Conservation (phyloP, 257 asterid genomes). For the Solanum commersonii region DNA sequence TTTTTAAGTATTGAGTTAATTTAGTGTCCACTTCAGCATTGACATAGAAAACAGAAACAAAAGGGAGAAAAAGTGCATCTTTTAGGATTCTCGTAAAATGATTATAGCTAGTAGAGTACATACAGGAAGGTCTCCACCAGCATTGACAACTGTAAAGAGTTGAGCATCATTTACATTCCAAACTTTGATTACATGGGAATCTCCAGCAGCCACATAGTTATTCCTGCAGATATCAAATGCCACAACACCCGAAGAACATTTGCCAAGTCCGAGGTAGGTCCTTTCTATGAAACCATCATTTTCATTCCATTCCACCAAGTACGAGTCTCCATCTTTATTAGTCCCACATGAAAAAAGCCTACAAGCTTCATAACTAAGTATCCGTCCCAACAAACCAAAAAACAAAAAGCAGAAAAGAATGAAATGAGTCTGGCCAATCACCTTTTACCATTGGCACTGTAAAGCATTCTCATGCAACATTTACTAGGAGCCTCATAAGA, state of each 20-base stretch:
- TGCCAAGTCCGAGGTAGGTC: conserved; percentile 44
- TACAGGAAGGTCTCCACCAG: conserved; percentile 59
- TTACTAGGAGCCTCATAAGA: conserved; percentile 40
- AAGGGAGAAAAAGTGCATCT: background rate
- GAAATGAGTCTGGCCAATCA: conserved; percentile 6
- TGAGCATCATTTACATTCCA: conserved; percentile 51
- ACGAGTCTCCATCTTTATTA: conserved; percentile 44
- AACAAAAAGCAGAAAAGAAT: background rate
- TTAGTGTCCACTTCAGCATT: background rate
- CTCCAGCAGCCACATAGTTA: conserved; percentile 54
- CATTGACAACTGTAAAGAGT: conserved; percentile 32
- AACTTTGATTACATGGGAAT: conserved; percentile 48
- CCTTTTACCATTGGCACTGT: conserved; percentile 50
- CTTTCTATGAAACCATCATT: conserved; percentile 36
- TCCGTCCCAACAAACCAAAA: background rate
- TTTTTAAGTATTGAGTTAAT: background rate
- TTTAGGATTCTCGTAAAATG: background rate
- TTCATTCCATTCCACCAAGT: conserved; percentile 57
- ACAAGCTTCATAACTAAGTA: conserved; percentile 12
- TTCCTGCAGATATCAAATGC: conserved; percentile 35
- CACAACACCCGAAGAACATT: conserved; percentile 21
- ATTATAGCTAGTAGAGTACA: conserved; percentile 1
- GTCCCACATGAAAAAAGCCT: conserved; percentile 80
- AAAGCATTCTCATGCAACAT: conserved; percentile 54
- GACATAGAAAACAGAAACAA: background rate